These are phyloP conservation scores for Phytophthora fragariaefolia DNA, from an alignment of 352 stramenopile species.

Conservation along the genomic window DNA sequence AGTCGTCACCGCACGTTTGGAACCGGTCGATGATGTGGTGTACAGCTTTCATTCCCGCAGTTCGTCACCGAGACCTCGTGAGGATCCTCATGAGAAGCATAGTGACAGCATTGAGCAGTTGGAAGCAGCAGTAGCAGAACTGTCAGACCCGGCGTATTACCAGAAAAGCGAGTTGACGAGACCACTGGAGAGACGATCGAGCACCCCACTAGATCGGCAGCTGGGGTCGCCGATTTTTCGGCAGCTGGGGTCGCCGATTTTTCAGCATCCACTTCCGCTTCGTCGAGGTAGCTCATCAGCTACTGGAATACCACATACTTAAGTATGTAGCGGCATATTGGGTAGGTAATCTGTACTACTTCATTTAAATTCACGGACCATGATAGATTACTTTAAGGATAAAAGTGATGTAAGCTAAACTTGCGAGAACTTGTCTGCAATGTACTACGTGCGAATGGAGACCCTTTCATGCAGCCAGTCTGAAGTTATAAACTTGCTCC, in stretches of 20 bases:
- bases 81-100: constrained; percentile 4
- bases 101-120: constrained; percentile 26
- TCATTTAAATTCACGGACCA: too few relatives aligned
- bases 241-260: background rate
- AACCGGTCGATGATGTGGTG: constrained; percentile 12
- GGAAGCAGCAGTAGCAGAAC: constrained; percentile 20
- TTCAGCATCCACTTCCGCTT: background rate
- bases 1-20: constrained; percentile 10
- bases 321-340: too few relatives aligned
- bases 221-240: too few relatives aligned
- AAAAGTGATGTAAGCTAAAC: too few relatives aligned
- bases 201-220: background rate
- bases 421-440: too few relatives aligned
- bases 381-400: too few relatives aligned
- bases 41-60: constrained; percentile 24
- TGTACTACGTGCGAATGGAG: too few relatives aligned
- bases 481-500: too few relatives aligned
- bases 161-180: background rate
- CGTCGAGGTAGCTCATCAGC: background rate
- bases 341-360: too few relatives aligned
- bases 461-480: too few relatives aligned
- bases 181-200: background rate
- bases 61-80: constrained; percentile 6
- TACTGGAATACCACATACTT: background rate
- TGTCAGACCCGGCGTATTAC: constrained; percentile 10